Evolutionary conservation across 2,329 filamentous ascomycete species (phyloP).

Genomic region (Fusarium poae): DNA sequence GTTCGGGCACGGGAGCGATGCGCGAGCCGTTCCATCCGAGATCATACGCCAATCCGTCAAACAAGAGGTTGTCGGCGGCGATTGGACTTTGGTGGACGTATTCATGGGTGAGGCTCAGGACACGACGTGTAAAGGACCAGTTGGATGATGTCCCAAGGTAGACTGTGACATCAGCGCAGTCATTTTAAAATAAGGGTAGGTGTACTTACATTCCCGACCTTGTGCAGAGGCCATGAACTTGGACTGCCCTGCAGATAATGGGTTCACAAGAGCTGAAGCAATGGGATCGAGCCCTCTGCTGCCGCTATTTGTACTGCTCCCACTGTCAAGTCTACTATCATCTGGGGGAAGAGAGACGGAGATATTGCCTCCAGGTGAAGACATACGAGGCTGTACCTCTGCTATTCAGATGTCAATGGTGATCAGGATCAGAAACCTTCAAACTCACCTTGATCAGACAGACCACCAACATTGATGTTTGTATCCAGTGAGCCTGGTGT

Average conservation of each 20-base stretch:
- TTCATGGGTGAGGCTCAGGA: constrained; percentile 63
- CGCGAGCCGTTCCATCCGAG: constrained; percentile 62
- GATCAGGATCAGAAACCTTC: accelerated
- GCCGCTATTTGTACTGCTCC: constrained; percentile 28
- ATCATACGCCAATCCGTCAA: constrained; percentile 65
- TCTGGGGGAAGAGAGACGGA: constrained; percentile 28
- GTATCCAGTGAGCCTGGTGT: constrained; percentile 44
- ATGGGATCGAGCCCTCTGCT: constrained; percentile 47
- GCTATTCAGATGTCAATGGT: neutral
- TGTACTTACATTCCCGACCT: constrained; percentile 57
- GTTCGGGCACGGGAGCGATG: constrained; percentile 46
- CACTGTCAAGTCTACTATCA: constrained; percentile 34
- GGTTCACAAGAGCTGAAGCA: constrained; percentile 57
- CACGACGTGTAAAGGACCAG: constrained; percentile 66
- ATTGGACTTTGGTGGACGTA: constrained; percentile 59
- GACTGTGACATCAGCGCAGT: constrained; percentile 50
- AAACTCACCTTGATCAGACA: constrained; percentile 36
- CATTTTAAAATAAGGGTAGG: accelerated
- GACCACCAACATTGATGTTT: constrained; percentile 34
- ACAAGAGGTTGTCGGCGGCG: constrained; percentile 60
- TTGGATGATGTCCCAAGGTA: constrained; percentile 69
- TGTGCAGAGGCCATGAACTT: constrained; percentile 58
- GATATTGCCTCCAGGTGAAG: constrained; percentile 23
- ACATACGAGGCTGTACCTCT: constrained; percentile 16
- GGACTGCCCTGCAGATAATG: constrained; percentile 56